Evolutionary conservation across 192 early-diverging fungal genomes (phyloP).

Genomic region (Gryganskiella cystojenkinii): DNA sequence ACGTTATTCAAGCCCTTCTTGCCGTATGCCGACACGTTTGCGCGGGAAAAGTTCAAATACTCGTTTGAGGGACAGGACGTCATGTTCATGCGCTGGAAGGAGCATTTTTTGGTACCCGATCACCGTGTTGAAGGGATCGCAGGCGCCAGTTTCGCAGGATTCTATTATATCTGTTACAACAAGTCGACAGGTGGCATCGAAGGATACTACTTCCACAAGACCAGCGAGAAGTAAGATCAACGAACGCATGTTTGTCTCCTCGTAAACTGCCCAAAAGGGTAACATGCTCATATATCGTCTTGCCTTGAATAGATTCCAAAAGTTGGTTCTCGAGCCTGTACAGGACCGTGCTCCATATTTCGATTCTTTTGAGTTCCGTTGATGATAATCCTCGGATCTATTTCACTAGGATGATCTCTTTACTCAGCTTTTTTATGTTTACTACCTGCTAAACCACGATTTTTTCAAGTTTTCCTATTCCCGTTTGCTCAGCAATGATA

Average conservation of each 20-base stretch:
- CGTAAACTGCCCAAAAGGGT: no score
- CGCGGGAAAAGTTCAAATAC: slow-evolving; percentile 61
- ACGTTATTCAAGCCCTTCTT: slow-evolving; percentile 59
- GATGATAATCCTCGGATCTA: background rate
- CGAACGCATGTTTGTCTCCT: no score
- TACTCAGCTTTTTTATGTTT: no score
- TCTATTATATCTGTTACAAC: slow-evolving; percentile 88
- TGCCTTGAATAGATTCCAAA: slow-evolving; percentile 36
- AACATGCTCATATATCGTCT: no score
- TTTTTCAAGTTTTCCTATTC: no score
- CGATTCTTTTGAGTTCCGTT: slow-evolving; percentile 32
- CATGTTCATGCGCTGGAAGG: slow-evolving; percentile 96
- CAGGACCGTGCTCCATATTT: slow-evolving; percentile 14
- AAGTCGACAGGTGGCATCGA: slow-evolving; percentile 69
- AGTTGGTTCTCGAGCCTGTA: slow-evolving; percentile 27
- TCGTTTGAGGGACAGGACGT: slow-evolving; percentile 62
- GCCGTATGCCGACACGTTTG: slow-evolving; percentile 58
- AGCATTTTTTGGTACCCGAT: slow-evolving; percentile 90
- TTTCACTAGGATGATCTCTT: no score
- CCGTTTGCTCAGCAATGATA: no score
- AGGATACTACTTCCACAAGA: slow-evolving; percentile 73
- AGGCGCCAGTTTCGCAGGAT: slow-evolving; percentile 91
- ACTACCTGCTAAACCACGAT: no score
- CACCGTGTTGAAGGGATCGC: slow-evolving; percentile 77
- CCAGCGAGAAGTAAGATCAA: slow-evolving; percentile 61